phyloP scores from a whole-genome alignment of 2,329 filamentous ascomycete genomes.

The Colletotrichum endophyticum region DNA sequence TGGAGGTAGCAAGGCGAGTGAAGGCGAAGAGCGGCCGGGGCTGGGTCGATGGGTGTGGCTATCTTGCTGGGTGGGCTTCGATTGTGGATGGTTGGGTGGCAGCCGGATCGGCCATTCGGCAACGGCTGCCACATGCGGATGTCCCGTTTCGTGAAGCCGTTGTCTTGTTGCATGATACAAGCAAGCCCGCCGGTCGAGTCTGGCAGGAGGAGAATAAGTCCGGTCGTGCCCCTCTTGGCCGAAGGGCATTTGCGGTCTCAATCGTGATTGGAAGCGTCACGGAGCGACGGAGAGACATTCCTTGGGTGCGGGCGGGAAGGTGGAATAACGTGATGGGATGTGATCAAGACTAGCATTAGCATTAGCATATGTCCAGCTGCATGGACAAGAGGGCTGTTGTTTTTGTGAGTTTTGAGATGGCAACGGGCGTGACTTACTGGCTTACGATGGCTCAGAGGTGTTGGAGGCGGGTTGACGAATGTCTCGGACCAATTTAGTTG shows the following conservation, averaged over 20 bases:
- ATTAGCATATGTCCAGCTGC: neutral
- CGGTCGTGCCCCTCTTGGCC: neutral
- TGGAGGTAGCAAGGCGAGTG: neutral
- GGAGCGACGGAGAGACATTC: constrained; percentile 16
- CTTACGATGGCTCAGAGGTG: neutral
- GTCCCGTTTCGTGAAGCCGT: constrained; percentile 3
- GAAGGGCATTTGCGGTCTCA: neutral
- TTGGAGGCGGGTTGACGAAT: constrained; percentile 1
- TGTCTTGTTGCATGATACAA: neutral
- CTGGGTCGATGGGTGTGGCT: neutral
- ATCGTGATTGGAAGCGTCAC: neutral
- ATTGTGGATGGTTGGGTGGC: neutral
- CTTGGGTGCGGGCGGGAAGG: neutral
- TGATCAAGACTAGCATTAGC: neutral
- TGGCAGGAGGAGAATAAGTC: neutral
- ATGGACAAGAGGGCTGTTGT: neutral
- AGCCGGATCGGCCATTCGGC: constrained; percentile 16
- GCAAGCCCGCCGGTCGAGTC: neutral
- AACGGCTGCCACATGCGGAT: constrained; percentile 3
- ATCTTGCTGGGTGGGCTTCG: neutral
- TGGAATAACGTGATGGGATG: neutral
- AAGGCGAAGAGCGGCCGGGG: neutral
- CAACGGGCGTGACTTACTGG: neutral
- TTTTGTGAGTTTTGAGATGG: neutral
- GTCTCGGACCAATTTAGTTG: constrained; percentile 8